phyloP scores from a whole-genome alignment of 768 basidiomycete species.

The Kwoniella newhampshirensis region DNA sequence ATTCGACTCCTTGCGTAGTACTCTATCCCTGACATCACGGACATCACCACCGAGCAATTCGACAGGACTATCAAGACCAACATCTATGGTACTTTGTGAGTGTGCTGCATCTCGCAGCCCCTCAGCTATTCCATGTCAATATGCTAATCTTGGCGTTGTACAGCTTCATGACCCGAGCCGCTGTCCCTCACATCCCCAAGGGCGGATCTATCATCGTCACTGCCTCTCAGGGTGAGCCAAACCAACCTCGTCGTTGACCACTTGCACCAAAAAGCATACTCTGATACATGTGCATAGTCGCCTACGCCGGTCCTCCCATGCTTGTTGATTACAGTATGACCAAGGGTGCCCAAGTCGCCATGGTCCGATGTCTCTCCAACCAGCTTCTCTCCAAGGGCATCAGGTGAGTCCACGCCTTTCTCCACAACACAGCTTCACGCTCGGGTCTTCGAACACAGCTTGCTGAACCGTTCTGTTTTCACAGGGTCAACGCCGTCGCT shows the following conservation, averaged over 20 bases:
- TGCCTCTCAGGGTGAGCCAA: conserved; percentile 55
- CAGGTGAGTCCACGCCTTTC: conserved; percentile 50
- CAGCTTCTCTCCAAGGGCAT: conserved; percentile 60
- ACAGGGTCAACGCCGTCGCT: conserved; percentile 30
- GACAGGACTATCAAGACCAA: conserved; percentile 62
- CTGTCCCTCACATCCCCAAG: conserved; percentile 63
- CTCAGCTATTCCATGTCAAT: neutral
- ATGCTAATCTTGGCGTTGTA: neutral
- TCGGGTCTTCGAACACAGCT: too few species aligned
- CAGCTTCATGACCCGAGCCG: conserved; percentile 58
- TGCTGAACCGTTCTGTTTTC: neutral
- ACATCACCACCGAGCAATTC: conserved; percentile 58
- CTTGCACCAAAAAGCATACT: neutral
- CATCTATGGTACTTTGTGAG: conserved; percentile 61
- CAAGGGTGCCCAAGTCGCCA: conserved; percentile 60
- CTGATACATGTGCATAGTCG: conserved; percentile 23
- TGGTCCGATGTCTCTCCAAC: conserved; percentile 59
- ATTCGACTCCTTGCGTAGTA: conserved; percentile 57
- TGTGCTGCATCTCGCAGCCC: neutral
- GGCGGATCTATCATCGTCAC: conserved; percentile 66
- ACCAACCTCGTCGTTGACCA: neutral
- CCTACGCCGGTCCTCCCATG: conserved; percentile 52
- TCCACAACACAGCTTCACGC: too few species aligned
- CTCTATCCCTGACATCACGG: conserved; percentile 53
- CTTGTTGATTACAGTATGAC: conserved; percentile 61